A percentile compares a stretch with the other conserved stretches of the same genome.
These are phyloP conservation scores for Exophiala dermatitidis DNA, from an alignment of 2,329 filamentous ascomycete genomes.

Conservation along the genomic window DNA sequence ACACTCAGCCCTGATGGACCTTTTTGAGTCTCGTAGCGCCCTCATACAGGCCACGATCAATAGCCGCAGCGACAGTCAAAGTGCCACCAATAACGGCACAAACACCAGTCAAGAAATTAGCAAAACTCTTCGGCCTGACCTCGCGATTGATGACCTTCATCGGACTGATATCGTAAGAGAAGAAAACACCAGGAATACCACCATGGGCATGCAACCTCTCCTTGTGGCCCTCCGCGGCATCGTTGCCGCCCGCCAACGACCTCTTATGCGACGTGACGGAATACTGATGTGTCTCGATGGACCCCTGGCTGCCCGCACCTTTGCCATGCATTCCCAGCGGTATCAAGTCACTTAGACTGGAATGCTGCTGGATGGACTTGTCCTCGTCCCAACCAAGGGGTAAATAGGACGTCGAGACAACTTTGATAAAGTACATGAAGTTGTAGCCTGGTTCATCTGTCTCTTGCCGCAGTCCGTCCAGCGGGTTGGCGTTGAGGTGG, in stretches of 20 bases:
- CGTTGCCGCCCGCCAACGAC: constrained; percentile 74
- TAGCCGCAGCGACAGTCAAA: constrained; percentile 84
- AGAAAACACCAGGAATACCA: constrained; percentile 96
- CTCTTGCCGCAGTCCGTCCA: constrained; percentile 70
- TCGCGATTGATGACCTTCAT: constrained; percentile 99
- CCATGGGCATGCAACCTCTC: constrained; percentile 83
- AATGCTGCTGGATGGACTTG: constrained; percentile 35
- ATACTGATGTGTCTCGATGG: constrained; percentile 96
- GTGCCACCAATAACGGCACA: constrained; percentile 94
- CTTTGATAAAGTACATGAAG: constrained; percentile 99
- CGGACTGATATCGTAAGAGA: constrained; percentile 97
- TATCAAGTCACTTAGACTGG: constrained; percentile 45
- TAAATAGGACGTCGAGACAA: constrained; percentile 90
- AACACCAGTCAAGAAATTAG: constrained; percentile 85
- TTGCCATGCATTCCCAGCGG: constrained; percentile 64
- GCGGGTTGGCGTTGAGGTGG: constrained; percentile 68
- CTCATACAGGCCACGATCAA: constrained; percentile 88
- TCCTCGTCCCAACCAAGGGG: constrained; percentile 79
- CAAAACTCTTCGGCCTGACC: constrained; percentile 78
- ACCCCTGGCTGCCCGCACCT: constrained; percentile 61
- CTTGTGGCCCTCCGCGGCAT: constrained; percentile 79
- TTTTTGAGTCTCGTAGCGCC: constrained; percentile 80
- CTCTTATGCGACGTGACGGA: constrained; percentile 95
- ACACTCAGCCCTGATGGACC: constrained; percentile 54
- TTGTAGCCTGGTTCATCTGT: constrained; percentile 82